Percentiles rank a stretch among this genome's conserved stretches.
Evolutionary conservation across 805 yeast species (phyloP).

Genomic region (Jamesozyma gamospora): DNA sequence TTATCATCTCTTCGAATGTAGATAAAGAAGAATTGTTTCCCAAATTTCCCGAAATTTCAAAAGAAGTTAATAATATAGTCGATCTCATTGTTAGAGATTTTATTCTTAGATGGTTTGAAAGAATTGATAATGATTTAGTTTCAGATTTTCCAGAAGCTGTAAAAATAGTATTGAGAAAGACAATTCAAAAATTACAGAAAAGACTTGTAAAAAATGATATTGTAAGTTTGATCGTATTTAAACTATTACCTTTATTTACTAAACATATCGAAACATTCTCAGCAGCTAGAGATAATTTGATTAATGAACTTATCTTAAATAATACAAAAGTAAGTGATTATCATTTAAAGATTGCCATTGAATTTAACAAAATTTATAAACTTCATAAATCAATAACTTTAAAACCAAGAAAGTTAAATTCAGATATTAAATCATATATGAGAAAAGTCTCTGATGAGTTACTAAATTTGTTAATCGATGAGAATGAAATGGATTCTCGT

Average conservation of each 20-base stretch:
- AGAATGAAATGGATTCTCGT: slow-evolving; percentile 34
- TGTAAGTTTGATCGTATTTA: slow-evolving; percentile 46
- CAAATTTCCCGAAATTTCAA: slow-evolving; percentile 25
- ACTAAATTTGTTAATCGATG: slow-evolving; percentile 42
- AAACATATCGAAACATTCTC: slow-evolving; percentile 50
- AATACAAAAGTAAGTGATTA: slow-evolving; percentile 29
- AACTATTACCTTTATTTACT: slow-evolving; percentile 54
- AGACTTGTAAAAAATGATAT: slow-evolving; percentile 40
- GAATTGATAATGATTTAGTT: slow-evolving; percentile 29
- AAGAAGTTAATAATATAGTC: slow-evolving; percentile 36
- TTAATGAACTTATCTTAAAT: slow-evolving; percentile 18
- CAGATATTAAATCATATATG: slow-evolving; percentile 42
- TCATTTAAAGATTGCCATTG: slow-evolving; percentile 35
- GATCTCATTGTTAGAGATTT: slow-evolving; percentile 43
- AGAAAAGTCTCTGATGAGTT: slow-evolving; percentile 31
- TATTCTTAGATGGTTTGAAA: slow-evolving; percentile 45
- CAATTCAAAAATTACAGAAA: slow-evolving; percentile 34
- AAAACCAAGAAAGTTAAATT: slow-evolving; percentile 27
- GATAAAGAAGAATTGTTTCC: not conserved
- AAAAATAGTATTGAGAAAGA: slow-evolving; percentile 33
- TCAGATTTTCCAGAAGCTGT: slow-evolving; percentile 34
- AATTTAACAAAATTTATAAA: slow-evolving; percentile 30
- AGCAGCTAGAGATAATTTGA: slow-evolving; percentile 30
- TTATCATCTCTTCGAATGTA: not conserved
- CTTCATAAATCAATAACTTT: slow-evolving; percentile 49